Evolutionary conservation across 169 alveolate species (phyloP).

Genomic region (Plasmodium gallinaceum): DNA sequence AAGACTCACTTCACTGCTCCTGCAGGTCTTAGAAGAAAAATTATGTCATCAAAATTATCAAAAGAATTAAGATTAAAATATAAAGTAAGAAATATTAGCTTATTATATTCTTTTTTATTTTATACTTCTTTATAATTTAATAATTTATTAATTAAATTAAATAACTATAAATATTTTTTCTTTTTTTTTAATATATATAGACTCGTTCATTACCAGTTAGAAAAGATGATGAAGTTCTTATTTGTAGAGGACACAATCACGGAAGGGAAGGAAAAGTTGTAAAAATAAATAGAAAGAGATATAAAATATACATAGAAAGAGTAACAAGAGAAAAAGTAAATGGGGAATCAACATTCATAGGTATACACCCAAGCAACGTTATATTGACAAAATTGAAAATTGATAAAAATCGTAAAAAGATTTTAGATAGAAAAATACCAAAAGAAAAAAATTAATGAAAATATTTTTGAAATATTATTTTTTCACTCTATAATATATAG

Average conservation of each 20-base stretch:
- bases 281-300: constrained; percentile 97
- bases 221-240: constrained; percentile 98
- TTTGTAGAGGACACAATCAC: constrained; percentile 96
- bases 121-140: background rate
- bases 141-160: background rate
- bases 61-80: constrained; percentile 97
- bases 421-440: constrained; percentile 93
- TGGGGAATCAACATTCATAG: constrained; percentile 93
- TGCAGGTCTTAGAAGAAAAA: constrained; percentile 95
- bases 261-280: constrained; percentile 98
- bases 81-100: constrained; percentile 87
- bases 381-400: constrained; percentile 96
- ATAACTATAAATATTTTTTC: background rate
- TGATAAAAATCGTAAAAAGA: constrained; percentile 94
- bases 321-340: constrained; percentile 96
- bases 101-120: background rate
- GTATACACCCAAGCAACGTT: constrained; percentile 97
- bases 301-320: constrained; percentile 97
- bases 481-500: too few species aligned
- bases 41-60: constrained; percentile 97
- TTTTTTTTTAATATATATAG: constrained; percentile 15
- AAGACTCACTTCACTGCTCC: constrained; percentile 99
- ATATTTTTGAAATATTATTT: too few species aligned
- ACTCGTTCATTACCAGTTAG: constrained; percentile 98
- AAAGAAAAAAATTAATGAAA: constrained; percentile 15